Conservation (phyloP, 306 rosid genomes). For the Ormosia emarginata region DNA sequence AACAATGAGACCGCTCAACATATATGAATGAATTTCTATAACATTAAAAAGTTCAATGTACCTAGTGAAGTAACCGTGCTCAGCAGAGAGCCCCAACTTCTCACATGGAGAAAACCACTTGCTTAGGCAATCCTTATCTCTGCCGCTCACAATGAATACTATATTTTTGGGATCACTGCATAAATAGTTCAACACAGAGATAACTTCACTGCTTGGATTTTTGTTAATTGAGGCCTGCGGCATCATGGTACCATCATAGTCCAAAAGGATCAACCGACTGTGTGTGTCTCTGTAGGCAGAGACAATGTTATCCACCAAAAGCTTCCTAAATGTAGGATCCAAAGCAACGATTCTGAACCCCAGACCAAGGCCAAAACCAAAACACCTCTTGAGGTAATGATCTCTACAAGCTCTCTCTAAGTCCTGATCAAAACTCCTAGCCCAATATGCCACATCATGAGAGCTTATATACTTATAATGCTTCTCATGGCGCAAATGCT, state of each 20-base stretch:
- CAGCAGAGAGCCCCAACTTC: conserved; percentile 68
- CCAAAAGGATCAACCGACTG: conserved; percentile 64
- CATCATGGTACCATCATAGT: conserved; percentile 77
- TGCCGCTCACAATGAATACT: conserved; percentile 78
- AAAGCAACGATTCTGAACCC: conserved; percentile 63
- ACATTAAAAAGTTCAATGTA: conserved; percentile 1
- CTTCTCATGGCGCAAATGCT: conserved; percentile 61
- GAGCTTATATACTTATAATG: conserved; percentile 72
- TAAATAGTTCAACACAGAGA: conserved; percentile 49
- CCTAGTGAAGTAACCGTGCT: conserved; percentile 81
- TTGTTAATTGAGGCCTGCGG: conserved; percentile 44
- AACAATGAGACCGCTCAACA: neutral
- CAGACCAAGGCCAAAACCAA: conserved; percentile 58
- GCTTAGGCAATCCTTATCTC: conserved; percentile 56
- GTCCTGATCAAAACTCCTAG: conserved; percentile 67
- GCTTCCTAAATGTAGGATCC: conserved; percentile 59
- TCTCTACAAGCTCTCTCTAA: conserved; percentile 62
- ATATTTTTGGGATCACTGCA: conserved; percentile 60
- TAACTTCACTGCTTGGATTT: conserved; percentile 50
- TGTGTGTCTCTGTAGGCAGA: conserved; percentile 38
- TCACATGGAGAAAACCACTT: conserved; percentile 64
- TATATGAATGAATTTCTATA: neutral
- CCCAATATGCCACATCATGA: conserved; percentile 77
- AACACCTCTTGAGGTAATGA: conserved; percentile 49
- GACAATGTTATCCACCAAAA: conserved; percentile 36